These are phyloP conservation scores for Nitzschia sp. DNA, from an alignment of 108 stramenopile species.

Conservation along the genomic window DNA sequence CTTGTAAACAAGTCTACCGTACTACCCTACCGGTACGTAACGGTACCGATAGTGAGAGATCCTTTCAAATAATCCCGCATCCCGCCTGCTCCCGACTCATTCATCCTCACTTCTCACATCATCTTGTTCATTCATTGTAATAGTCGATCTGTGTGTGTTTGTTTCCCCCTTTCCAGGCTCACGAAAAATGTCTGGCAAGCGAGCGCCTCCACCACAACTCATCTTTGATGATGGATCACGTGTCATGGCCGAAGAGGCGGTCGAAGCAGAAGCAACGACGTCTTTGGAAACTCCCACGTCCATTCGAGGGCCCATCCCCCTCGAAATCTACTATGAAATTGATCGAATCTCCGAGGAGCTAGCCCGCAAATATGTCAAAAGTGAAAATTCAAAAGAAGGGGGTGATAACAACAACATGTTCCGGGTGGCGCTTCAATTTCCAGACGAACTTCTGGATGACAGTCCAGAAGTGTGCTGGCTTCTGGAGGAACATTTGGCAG, in stretches of 20 bases:
- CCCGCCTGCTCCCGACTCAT: no score
- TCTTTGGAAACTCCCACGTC: conserved; percentile 2
- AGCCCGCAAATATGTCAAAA: neutral
- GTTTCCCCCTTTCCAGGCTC: no score
- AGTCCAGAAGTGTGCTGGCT: conserved; percentile 71
- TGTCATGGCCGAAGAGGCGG: conserved; percentile 45
- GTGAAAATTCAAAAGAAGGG: neutral
- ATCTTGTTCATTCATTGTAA: no score
- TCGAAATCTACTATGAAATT: conserved; percentile 72
- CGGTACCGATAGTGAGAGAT: no score
- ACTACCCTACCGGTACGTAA: no score
- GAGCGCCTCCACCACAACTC: conserved; percentile 58
- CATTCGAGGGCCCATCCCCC: conserved; percentile 41
- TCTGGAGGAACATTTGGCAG: conserved; percentile 56
- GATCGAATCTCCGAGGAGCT: conserved; percentile 51
- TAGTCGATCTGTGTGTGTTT: no score
- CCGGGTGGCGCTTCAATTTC: conserved; percentile 88
- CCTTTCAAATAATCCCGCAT: no score
- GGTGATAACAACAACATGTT: conserved; percentile 42
- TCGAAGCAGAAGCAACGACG: neutral
- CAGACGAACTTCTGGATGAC: conserved; percentile 80
- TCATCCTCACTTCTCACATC: no score
- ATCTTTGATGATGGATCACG: conserved; percentile 87
- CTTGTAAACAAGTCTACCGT: no score
- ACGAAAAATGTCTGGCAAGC: conserved; percentile 5